Base-by-base conservation (phyloP, 352 stramenopile genomes). In the Pythium volutum region DNA sequence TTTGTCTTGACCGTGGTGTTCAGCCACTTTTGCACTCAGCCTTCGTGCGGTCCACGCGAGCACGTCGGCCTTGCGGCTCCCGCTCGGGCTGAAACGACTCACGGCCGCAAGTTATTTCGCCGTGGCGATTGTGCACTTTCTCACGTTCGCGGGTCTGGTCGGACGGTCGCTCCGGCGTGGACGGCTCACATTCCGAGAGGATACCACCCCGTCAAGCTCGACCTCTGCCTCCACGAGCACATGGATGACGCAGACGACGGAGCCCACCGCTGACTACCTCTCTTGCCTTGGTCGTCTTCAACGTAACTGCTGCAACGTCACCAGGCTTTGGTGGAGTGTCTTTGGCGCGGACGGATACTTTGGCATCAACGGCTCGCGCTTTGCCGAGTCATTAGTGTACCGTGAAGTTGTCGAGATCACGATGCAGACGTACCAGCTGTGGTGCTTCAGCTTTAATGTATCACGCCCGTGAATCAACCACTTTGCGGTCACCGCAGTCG, bases 381-480 rank as follows among this genome's bases (percentile, higher is more conserved):
- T 67, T 29, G 26, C 31, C 14, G 10, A 25, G 9, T 27, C 23
- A 9, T 27, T 62, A 2, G 46, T 56, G 5, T 22, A 53, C 8
- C 60, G 52, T 16, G 60, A 67, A 18, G 4, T 54, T 7, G 18
- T 58, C 3, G 60, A 66, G 27, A 31, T 66, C 23, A 16, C 59
- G 48, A 38, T 66, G 42, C 67, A 74, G 51, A 68, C 58, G 26
- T 74, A 70, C 53, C 62, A 73, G 25, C 46, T 52, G 18, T 62
- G 59, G 33, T 27, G 59, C 15, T 22, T 73, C 26, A 70, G 66
- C 12, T 15, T 22, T 16, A 57, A 25, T 0, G 45, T 73, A 3
- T 23, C 66, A 9, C 39, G 45, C 34, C n/a, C 46, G 43, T 73
- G 56, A 62, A 61, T 73, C 53, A 73, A 73, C 25, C 41, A 49